These are phyloP conservation scores for Dendrobium chrysotoxum DNA, from an alignment of 106 monocot species.

Conservation along the genomic window DNA sequence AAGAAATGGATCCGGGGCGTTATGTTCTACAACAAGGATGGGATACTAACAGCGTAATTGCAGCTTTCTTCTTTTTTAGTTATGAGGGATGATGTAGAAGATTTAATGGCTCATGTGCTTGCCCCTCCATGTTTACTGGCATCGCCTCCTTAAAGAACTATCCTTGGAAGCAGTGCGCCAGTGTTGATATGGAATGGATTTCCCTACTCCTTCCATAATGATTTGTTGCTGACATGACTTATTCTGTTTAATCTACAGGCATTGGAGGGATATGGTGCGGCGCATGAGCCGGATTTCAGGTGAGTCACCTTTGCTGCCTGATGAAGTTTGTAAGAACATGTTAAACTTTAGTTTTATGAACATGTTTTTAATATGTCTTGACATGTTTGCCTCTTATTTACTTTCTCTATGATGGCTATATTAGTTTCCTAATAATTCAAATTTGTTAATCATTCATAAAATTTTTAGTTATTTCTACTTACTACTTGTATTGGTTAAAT, in stretches of 20 bases:
- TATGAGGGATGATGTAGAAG: conserved; percentile 83
- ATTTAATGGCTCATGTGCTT: conserved; percentile 79
- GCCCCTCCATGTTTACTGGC: conserved; percentile 51
- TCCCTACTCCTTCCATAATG: conserved; percentile 49
- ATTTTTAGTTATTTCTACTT: background rate
- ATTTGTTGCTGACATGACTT: conserved; percentile 87
- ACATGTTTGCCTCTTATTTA: background rate
- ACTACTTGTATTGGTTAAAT: background rate
- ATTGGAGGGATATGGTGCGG: conserved; percentile 79
- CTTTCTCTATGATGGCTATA: background rate
- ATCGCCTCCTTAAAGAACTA: conserved; percentile 59
- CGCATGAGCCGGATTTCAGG: conserved; percentile 84
- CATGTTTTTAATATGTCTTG: background rate
- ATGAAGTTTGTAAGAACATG: background rate
- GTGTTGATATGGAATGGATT: conserved; percentile 89
- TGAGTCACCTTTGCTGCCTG: conserved; percentile 19
- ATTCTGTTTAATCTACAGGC: conserved; percentile 99
- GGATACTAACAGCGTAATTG: conserved; percentile 99
- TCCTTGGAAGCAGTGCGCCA: conserved; percentile 44
- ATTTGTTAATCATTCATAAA: background rate
- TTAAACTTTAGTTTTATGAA: background rate
- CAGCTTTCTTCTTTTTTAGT: conserved; percentile 84
- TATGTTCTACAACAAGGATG: conserved; percentile 96
- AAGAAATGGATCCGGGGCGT: conserved; percentile 95
- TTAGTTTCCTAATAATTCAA: background rate